Evolutionary conservation across 1,284 basidiomycete species (phyloP).

Genomic region (Paramarasmius palmivorus): DNA sequence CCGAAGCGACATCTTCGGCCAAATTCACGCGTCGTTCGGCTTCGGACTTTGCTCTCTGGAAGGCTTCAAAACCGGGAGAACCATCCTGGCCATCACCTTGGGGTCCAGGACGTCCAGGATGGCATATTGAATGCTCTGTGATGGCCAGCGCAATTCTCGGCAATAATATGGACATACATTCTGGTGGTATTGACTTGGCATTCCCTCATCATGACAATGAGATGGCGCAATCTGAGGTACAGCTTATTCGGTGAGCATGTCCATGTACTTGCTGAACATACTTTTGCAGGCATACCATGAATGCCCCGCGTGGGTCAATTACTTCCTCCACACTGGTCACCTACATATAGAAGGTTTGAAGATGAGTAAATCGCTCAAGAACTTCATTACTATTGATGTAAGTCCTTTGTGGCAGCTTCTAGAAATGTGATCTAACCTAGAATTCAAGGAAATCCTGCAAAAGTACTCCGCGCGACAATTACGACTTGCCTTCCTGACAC

Average conservation of each 20-base stretch:
- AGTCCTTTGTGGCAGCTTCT: neutral
- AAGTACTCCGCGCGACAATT: conserved; percentile 88
- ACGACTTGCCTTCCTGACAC: conserved; percentile 91
- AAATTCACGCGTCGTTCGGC: conserved; percentile 62
- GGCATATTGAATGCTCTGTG: conserved; percentile 99
- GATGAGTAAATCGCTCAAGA: conserved; percentile 99
- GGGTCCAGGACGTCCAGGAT: conserved; percentile 96
- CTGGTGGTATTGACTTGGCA: conserved; percentile 94
- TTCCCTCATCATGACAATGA: conserved; percentile 99
- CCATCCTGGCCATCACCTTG: conserved; percentile 96
- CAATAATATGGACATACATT: conserved; percentile 96
- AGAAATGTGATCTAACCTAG: conserved; percentile 13
- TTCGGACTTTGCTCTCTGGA: conserved; percentile 98
- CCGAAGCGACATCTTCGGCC: conserved; percentile 49
- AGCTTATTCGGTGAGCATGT: conserved; percentile 18
- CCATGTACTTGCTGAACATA: conserved; percentile 9
- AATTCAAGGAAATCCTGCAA: conserved; percentile 81
- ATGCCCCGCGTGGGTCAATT: conserved; percentile 96
- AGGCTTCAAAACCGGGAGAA: conserved; percentile 96
- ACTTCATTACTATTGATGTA: conserved; percentile 98
- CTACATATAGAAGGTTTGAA: conserved; percentile 98
- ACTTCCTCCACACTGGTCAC: conserved; percentile 98
- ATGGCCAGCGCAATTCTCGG: conserved; percentile 97
- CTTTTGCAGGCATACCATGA: conserved; percentile 83
- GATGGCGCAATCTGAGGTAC: conserved; percentile 94